phyloP scores from a whole-genome alignment of 352 stramenopile species.

The Pythium periplocum region DNA sequence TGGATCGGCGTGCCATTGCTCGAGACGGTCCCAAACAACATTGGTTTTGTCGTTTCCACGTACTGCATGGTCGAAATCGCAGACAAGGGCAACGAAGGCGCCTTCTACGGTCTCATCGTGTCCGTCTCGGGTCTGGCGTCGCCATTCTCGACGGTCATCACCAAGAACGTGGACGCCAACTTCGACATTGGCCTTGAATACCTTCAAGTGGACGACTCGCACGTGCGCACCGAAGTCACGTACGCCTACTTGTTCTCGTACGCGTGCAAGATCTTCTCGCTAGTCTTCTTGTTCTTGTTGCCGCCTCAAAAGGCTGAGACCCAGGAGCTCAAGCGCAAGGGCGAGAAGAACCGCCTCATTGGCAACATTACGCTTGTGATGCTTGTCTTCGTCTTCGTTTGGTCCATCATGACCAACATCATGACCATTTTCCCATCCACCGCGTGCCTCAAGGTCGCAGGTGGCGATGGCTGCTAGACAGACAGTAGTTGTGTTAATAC shows the following conservation, averaged over 20 bases:
- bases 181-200: conserved; percentile 17
- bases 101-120: conserved; percentile 26
- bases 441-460: conserved; percentile 22
- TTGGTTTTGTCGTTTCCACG: conserved; percentile 19
- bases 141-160: conserved; percentile 22
- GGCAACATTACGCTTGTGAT: conserved; percentile 18
- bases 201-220: conserved; percentile 14
- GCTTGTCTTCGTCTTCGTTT: conserved; percentile 18
- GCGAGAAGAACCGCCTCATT: conserved; percentile 12
- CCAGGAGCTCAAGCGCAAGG: conserved; percentile 22
- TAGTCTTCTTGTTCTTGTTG: conserved; percentile 26
- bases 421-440: conserved; percentile 26
- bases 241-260: conserved; percentile 25
- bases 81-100: conserved; percentile 23
- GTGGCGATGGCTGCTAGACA: conserved; percentile 13
- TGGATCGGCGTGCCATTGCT: conserved; percentile 9
- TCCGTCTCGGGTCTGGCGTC: conserved; percentile 19
- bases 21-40: conserved; percentile 17
- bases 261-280: conserved; percentile 18
- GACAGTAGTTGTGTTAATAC: no score
- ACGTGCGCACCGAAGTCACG: conserved; percentile 21
- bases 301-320: conserved; percentile 26
- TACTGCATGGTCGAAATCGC: conserved; percentile 24
- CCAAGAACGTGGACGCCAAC: conserved; percentile 20
- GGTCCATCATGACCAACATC: conserved; percentile 28